Evolutionary conservation across 305 asterid species (phyloP).

Genomic region (Rubia balearica): DNA sequence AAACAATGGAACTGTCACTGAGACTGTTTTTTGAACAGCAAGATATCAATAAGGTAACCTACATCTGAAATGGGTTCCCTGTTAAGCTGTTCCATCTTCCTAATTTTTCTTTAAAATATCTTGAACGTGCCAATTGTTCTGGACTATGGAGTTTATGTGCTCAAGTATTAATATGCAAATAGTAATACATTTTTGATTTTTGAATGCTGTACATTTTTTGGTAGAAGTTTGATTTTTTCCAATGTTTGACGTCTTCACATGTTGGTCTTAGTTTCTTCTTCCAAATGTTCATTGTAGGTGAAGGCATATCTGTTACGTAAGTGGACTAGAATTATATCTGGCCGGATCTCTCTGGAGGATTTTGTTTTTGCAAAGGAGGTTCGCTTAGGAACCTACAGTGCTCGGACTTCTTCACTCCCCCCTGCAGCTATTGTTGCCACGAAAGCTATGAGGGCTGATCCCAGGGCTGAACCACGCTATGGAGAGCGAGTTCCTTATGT

Average conservation of each 20-base stretch:
- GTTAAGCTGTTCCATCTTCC: background rate
- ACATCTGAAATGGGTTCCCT: background rate
- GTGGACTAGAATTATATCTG: constrained; percentile 82
- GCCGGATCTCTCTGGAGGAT: constrained; percentile 83
- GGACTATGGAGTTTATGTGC: background rate
- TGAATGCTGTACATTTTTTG: background rate
- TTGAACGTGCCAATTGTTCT: background rate
- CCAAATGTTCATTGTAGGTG: constrained; percentile 41
- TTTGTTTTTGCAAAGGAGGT: constrained; percentile 96
- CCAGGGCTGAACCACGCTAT: constrained; percentile 93
- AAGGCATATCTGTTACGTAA: constrained; percentile 71
- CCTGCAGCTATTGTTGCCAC: constrained; percentile 97
- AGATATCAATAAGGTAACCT: constrained; percentile 57
- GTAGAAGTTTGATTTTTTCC: background rate
- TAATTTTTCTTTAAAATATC: no score
- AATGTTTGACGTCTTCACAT: background rate
- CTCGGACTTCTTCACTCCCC: constrained; percentile 63
- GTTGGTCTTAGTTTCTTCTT: constrained; percentile 7
- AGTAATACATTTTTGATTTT: background rate
- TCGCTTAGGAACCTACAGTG: constrained; percentile 81
- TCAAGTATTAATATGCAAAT: background rate
- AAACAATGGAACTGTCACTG: constrained; percentile 83
- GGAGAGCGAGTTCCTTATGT: constrained; percentile 93
- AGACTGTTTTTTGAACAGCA: constrained; percentile 71
- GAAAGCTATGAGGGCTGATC: constrained; percentile 74